A percentile compares a stretch with the other conserved stretches of the same genome.
Conservation (phyloP, 768 basidiomycete genomes). For the Boletus patriciae region DNA sequence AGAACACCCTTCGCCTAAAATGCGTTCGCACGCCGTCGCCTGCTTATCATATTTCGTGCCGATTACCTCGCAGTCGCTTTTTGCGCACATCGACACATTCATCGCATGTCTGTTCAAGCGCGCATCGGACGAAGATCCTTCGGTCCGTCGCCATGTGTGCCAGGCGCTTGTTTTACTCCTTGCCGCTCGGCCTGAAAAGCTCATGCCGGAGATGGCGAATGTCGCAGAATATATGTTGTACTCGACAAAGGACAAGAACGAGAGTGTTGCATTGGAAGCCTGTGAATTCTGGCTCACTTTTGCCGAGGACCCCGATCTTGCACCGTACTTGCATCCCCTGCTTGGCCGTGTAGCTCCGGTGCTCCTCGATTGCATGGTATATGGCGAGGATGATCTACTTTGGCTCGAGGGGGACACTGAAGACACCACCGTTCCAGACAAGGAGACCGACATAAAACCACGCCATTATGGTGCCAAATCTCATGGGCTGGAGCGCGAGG, state of each 20-base stretch:
- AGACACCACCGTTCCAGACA: conserved; percentile 88
- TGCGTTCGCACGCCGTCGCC: conserved; percentile 91
- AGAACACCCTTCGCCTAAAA: conserved; percentile 82
- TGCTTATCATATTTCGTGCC: conserved; percentile 93
- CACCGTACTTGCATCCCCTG: conserved; percentile 79
- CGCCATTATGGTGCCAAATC: conserved; percentile 84
- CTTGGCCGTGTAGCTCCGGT: conserved; percentile 92
- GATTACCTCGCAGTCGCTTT: conserved; percentile 82
- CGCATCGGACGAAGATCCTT: conserved; percentile 91
- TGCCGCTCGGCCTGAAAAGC: conserved; percentile 90
- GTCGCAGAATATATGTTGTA: conserved; percentile 99
- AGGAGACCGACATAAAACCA: conserved; percentile 94
- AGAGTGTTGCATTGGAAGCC: conserved; percentile 94
- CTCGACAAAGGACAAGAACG: conserved; percentile 96
- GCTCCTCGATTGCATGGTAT: conserved; percentile 96
- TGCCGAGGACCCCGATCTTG: conserved; percentile 90
- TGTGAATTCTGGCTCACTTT: conserved; percentile 99
- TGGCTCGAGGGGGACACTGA: conserved; percentile 93
- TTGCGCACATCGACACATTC: conserved; percentile 89
- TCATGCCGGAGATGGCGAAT: conserved; percentile 92
- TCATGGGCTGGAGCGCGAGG: conserved; percentile 81
- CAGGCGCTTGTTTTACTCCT: conserved; percentile 92
- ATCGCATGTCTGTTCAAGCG: conserved; percentile 93
- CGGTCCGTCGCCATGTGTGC: conserved; percentile 93
- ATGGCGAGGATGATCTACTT: conserved; percentile 93